Base-by-base conservation (phyloP, 2,329 filamentous ascomycete species). In the Penicillium paneum region DNA sequence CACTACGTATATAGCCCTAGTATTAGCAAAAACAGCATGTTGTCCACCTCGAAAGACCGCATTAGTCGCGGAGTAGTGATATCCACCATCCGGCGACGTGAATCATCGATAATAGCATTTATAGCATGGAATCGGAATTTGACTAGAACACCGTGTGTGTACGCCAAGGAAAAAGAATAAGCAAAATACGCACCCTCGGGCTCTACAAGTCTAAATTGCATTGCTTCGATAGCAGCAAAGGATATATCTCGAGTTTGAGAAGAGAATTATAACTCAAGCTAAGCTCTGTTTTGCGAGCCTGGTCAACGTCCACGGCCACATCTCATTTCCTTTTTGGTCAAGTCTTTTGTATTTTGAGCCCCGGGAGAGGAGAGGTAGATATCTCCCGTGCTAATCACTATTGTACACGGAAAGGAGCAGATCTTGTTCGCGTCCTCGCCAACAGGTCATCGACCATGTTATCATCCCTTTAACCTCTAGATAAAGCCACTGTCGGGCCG, bases 381-480 rank as follows among this genome's bases (percentile, higher is more conserved):
- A 31, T 31, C 32, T 54, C 62, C 57, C 54, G 41, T 54, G 50
- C 56, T 52, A 55, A 42, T 62, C 54, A 60, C 61, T 64, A 64
- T 66, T 50, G 58, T 64, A 66, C 62, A 66, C 57, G 56, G 54
- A 57, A 50, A 59, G 49, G 50, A 58, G 43, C 54, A 35, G 46
- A 51, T 49, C 43, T 49, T 49, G 34, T 5, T 36, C 49, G 54
- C 54, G 49, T 39, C 52, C 49, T 56, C 39, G 31, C 39, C 54
- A 42, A 56, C 29, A 38, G 43, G 51, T 41, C 46, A 54, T 42
- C 32, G 52, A 50, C 39, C 52, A 43, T 13, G 15, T 5, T 43
- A 19, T 38, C 34, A 31, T 45, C 46, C 34, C 17, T 26, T 31
- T 19, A 36, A 7, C 17, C 10, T 49, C 50, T n/a, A 32, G 26